These are phyloP conservation scores for Neoscytalidium dimidiatum DNA, from an alignment of 2,329 filamentous ascomycete species.

Conservation along the genomic window DNA sequence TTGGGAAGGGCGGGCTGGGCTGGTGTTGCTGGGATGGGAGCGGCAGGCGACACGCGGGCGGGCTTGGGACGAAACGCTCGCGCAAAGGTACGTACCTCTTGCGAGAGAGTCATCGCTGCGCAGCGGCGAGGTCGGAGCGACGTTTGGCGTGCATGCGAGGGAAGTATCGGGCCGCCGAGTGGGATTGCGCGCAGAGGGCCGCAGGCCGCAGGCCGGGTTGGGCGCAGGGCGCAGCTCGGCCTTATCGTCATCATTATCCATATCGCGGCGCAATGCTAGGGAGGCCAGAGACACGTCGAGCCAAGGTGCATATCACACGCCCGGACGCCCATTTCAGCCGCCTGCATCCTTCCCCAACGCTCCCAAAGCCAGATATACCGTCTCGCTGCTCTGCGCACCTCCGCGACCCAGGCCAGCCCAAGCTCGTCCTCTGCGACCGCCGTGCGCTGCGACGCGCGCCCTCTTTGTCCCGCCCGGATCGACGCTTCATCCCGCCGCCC, in stretches of 20 bases:
- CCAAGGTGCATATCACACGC: slow-evolving; percentile 8
- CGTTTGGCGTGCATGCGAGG: background rate
- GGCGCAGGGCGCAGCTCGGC: slow-evolving; percentile 12
- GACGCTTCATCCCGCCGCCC: slow-evolving; percentile 7
- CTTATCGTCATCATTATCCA: slow-evolving; percentile 16
- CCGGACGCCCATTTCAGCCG: background rate
- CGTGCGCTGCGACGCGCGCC: background rate
- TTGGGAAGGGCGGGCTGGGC: background rate
- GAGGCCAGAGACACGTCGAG: slow-evolving; percentile 10
- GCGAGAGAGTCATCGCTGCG: background rate
- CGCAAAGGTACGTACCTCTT: background rate
- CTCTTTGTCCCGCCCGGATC: background rate
- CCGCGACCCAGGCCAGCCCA: background rate
- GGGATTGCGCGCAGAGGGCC: slow-evolving; percentile 10
- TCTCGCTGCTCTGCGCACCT: background rate
- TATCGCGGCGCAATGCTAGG: slow-evolving; percentile 12
- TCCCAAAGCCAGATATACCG: background rate
- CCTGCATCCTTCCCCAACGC: background rate
- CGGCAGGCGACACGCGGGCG: background rate
- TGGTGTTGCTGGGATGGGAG: background rate
- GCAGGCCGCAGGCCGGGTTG: background rate
- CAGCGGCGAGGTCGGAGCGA: slow-evolving; percentile 8
- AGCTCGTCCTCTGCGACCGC: background rate
- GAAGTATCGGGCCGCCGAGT: slow-evolving; percentile 3
- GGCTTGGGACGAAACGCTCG: background rate